Base-by-base conservation (phyloP, 805 yeast species). In the Brettanomyces bruxellensis region DNA sequence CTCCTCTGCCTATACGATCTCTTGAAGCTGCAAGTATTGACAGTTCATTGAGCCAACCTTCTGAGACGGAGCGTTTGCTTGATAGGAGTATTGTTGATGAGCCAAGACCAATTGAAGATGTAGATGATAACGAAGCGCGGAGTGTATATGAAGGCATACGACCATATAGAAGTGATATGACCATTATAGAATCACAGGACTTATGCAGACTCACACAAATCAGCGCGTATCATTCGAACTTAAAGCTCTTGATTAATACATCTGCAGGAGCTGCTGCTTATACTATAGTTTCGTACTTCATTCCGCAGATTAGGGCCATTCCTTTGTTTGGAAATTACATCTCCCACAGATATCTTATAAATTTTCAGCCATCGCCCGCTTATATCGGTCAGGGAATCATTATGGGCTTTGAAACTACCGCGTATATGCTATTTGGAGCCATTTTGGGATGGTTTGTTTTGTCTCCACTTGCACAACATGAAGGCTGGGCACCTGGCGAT, bases 321-420 rank as follows among this genome's bases (percentile, higher is more conserved):
- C 97, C 97, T 0, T 58, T 91, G 1, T 86, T 91, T 61, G 98
- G 98, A 0, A 36, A 55, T 1, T 56, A 59, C 40, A 65, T 87
- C 18, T 85, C 95, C 0, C 57, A 66, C 22, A 64, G 71, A 14
- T 86, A 86, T 64, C 71, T 85, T 41, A 86, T 97, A 93, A 81
- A 84, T 49, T 76, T 93, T 49, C 96, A 93, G 61, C 96, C 96
- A 0, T 88, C 96, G 0, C 99, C 99, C 0, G 98, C 98, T 0
- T 91, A 91, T 60, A 76, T 93, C 34, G 99, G 99, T 3, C 99
- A 91, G 64, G 99, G 99, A 4, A 88, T 93, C 38, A 91, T 91
- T 47, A 91, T 91, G 99, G 99, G 99, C 0, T 68, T 89, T 6
- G 86, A 90, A 1, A 89, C 98, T 0, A 95, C 89, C 0, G 73